Evolutionary conservation across 2,329 filamentous ascomycete genomes (phyloP).

Genomic region (Nigrospora sphaerica): DNA sequence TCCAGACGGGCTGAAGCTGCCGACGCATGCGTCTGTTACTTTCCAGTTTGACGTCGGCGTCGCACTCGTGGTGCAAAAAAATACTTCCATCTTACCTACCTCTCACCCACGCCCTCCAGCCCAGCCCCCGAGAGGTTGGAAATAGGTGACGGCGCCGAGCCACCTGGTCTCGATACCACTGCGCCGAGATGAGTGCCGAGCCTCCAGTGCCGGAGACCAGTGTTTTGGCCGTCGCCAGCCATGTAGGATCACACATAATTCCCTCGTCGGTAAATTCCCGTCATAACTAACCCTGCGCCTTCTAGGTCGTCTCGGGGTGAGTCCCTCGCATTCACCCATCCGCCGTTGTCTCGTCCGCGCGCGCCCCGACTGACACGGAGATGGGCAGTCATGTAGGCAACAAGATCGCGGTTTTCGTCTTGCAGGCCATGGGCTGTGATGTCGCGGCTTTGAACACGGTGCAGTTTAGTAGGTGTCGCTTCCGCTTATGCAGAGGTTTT

Average conservation of each 20-base stretch:
- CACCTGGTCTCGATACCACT: too few species aligned
- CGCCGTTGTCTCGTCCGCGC: slow-evolving; percentile 6
- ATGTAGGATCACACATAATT: slow-evolving; percentile 50
- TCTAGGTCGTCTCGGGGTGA: slow-evolving; percentile 69
- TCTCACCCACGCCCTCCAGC: too few species aligned
- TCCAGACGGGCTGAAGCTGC: too few species aligned
- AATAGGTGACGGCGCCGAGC: too few species aligned
- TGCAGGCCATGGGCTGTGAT: slow-evolving; percentile 90
- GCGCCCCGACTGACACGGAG: slow-evolving; percentile 6
- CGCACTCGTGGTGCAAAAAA: too few species aligned
- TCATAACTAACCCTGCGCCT: slow-evolving; percentile 21
- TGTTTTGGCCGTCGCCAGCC: slow-evolving; percentile 85
- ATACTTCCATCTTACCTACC: too few species aligned
- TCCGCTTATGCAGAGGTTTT: neutral
- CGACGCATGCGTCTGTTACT: too few species aligned
- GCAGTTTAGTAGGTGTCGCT: slow-evolving; percentile 71
- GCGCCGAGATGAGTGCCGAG: slow-evolving; percentile 19
- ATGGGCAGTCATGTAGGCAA: slow-evolving; percentile 83
- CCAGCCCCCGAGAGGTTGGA: too few species aligned
- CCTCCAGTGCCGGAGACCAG: slow-evolving; percentile 48
- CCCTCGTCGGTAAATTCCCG: slow-evolving; percentile 9
- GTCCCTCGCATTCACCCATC: slow-evolving; percentile 21
- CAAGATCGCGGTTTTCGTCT: slow-evolving; percentile 90
- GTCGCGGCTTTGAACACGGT: slow-evolving; percentile 94
- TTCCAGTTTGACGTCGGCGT: too few species aligned